These are phyloP conservation scores for Gynostemma pentaphyllum DNA, from an alignment of 306 rosid species.

Conservation along the genomic window DNA sequence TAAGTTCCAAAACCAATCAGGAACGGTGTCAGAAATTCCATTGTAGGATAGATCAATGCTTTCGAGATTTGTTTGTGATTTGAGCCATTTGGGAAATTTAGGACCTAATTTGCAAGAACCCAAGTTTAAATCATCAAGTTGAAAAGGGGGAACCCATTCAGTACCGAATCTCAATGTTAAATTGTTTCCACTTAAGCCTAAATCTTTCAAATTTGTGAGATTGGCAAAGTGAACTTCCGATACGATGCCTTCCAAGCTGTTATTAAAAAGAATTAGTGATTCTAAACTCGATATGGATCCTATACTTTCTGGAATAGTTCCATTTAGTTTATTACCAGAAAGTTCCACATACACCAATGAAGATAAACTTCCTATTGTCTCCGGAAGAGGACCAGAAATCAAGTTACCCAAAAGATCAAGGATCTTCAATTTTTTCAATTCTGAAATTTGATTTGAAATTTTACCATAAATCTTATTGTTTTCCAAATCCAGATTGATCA, in stretches of 20 bases:
- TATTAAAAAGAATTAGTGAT: background rate
- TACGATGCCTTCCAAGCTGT: background rate
- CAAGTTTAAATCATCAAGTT: constrained; percentile 7
- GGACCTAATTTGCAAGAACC: constrained; percentile 21
- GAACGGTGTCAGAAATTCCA: constrained; percentile 17
- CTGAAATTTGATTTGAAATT: background rate
- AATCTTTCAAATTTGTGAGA: background rate
- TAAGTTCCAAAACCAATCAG: constrained; percentile 30
- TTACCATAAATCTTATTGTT: background rate
- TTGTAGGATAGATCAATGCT: constrained; percentile 13
- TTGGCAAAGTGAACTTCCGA: constrained; percentile 12
- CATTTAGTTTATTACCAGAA: background rate
- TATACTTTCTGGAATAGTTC: background rate
- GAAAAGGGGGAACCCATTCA: constrained; percentile 20
- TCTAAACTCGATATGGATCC: background rate
- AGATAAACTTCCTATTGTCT: background rate
- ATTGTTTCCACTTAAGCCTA: background rate
- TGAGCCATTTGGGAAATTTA: constrained; percentile 30
- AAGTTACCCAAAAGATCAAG: background rate
- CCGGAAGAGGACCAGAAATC: constrained; percentile 3
- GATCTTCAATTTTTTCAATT: background rate
- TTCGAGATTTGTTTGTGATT: background rate
- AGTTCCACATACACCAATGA: background rate
- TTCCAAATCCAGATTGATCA: background rate
- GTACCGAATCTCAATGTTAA: background rate